Evolutionary conservation across 257 asterid genomes (phyloP).

Genomic region (Capsicum chinense): DNA sequence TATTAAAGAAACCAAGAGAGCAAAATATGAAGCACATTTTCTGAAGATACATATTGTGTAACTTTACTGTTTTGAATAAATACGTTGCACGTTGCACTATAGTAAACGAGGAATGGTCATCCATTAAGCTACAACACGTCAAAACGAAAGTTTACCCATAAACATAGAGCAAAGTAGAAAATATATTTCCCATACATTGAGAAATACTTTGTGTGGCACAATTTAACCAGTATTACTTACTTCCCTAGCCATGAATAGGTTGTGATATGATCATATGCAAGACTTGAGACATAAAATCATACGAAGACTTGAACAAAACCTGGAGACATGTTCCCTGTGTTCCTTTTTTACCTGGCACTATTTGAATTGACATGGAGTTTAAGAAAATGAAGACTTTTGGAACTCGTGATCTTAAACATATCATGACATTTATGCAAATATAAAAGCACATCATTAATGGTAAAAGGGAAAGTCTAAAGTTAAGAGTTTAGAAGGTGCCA

Average conservation of each 20-base stretch:
- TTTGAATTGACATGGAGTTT: neutral
- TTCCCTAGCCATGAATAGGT: neutral
- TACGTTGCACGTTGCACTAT: neutral
- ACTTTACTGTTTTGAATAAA: neutral
- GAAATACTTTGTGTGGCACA: neutral
- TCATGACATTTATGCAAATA: neutral
- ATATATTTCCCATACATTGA: neutral
- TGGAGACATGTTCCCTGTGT: neutral
- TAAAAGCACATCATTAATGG: neutral
- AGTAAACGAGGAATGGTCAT: neutral
- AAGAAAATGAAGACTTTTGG: neutral
- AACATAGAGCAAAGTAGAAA: slow-evolving; percentile 8
- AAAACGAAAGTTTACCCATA: slow-evolving; percentile 1
- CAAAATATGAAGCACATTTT: neutral
- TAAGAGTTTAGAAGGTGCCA: neutral
- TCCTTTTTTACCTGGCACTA: neutral
- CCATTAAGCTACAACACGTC: neutral
- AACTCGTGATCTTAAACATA: neutral
- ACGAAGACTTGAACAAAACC: neutral
- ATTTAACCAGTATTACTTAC: neutral
- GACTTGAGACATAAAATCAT: neutral
- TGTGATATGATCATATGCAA: neutral
- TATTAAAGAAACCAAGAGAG: slow-evolving; percentile 42
- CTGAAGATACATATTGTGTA: neutral
- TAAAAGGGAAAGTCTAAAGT: slow-evolving; percentile 12